A percentile compares a stretch with the other conserved stretches of the same genome.
Conservation (phyloP, 306 rosid genomes). For the Castanospermum australe region DNA sequence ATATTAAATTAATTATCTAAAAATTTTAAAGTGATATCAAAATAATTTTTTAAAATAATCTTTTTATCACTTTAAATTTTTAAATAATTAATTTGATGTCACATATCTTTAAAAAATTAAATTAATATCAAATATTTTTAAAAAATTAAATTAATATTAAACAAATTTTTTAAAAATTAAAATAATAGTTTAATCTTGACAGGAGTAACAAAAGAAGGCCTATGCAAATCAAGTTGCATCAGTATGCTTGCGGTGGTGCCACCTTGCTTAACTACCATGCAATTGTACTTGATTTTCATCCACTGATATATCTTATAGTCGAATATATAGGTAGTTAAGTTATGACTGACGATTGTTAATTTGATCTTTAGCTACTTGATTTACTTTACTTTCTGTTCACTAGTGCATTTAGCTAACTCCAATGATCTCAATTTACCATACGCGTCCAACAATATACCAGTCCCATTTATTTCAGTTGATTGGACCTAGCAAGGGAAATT, state of each 20-base stretch:
- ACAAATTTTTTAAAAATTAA: no score
- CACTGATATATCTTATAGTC: background rate
- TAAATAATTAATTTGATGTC: no score
- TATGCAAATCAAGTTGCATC: background rate
- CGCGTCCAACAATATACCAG: background rate
- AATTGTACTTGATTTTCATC: background rate
- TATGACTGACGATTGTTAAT: background rate
- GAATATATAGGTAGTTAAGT: background rate
- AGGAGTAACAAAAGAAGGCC: background rate
- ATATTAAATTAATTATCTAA: no score
- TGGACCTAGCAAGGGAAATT: slow-evolving; percentile 22
- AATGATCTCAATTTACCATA: slow-evolving; percentile 1
- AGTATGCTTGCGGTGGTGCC: background rate
- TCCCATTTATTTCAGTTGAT: slow-evolving; percentile 28
- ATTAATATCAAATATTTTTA: no score
- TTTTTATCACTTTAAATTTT: no score
- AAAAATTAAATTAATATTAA: no score
- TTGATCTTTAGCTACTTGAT: background rate
- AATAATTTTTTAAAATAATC: no score
- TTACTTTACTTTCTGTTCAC: background rate
- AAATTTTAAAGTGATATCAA: no score
- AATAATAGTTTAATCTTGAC: no score
- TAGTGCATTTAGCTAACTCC: background rate
- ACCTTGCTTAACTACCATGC: background rate
- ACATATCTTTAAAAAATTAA: no score